Percentiles rank a stretch among this genome's conserved stretches.
phyloP scores from a whole-genome alignment of 164 flowering plant genomes.

The Echeveria elegans region DNA sequence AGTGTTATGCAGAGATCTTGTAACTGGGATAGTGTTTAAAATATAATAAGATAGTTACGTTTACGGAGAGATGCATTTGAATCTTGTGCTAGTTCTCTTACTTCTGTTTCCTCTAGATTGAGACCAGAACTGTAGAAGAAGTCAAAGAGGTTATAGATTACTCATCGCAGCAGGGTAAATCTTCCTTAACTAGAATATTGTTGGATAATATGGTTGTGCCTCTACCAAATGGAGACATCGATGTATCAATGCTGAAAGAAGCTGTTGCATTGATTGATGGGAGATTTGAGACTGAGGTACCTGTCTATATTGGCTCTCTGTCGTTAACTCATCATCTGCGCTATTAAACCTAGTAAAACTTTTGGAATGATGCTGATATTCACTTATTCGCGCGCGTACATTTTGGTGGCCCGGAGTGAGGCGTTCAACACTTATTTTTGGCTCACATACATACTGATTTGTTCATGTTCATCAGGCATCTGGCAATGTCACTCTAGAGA shows the following conservation, averaged over 20 bases:
- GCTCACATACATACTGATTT: not conserved
- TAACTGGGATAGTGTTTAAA: too few species aligned
- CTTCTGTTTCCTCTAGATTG: conserved; percentile 38
- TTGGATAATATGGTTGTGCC: conserved; percentile 96
- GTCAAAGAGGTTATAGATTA: conserved; percentile 71
- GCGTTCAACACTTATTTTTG: not conserved
- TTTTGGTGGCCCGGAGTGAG: too few species aligned
- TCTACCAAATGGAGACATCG: conserved; percentile 67
- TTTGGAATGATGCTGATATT: too few species aligned
- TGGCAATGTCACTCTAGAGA: conserved; percentile 86
- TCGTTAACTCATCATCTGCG: too few species aligned
- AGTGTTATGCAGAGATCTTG: not conserved
- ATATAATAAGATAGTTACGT: too few species aligned
- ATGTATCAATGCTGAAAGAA: conserved; percentile 83
- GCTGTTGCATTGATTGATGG: conserved; percentile 78
- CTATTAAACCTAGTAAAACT: too few species aligned
- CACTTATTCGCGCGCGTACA: too few species aligned
- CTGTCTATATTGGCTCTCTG: conserved; percentile 7
- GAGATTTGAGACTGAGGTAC: conserved; percentile 95
- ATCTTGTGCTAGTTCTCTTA: not conserved
- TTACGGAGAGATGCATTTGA: not conserved
- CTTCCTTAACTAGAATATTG: conserved; percentile 86
- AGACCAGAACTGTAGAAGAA: conserved; percentile 90
- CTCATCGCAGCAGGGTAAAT: conserved; percentile 48
- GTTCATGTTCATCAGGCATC: conserved; percentile 54